Evolutionary conservation across 2,329 filamentous ascomycete genomes (phyloP).

Genomic region (Stagonosporopsis tanaceti): DNA sequence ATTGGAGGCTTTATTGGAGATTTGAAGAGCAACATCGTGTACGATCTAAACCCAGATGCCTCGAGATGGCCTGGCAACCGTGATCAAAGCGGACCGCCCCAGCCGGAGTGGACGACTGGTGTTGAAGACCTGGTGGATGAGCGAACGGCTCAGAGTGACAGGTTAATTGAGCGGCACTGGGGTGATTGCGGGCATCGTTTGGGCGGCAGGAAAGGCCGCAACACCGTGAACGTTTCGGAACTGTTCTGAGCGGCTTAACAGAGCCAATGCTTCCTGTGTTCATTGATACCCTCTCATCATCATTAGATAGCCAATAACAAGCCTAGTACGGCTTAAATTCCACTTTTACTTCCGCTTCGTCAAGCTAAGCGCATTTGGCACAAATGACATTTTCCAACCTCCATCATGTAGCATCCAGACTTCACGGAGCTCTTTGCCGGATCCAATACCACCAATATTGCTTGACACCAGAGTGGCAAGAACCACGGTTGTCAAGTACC

Average conservation of each 20-base stretch:
- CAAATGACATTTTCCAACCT: neutral
- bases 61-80: conserved; percentile 16
- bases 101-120: conserved; percentile 35
- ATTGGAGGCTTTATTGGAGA: conserved; percentile 70
- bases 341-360: neutral
- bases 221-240: conserved; percentile 24
- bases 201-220: conserved; percentile 16
- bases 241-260: conserved; percentile 25
- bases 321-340: neutral
- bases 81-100: conserved; percentile 19
- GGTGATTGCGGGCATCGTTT: conserved; percentile 30
- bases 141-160: conserved; percentile 12
- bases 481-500: neutral
- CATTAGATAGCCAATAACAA: neutral
- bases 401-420: neutral
- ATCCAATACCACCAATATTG: neutral
- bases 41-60: conserved; percentile 65
- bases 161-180: conserved; percentile 5
- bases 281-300: neutral
- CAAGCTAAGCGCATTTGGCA: neutral
- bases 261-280: neutral
- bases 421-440: neutral
- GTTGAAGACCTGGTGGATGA: conserved; percentile 36
- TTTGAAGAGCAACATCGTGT: conserved; percentile 66
- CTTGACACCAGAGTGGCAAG: neutral